Evolutionary conservation across 192 early-diverging fungal genomes (phyloP), one percentile per base, ranked within the genome.

Genomic region (Coemansia sp.): DNA sequence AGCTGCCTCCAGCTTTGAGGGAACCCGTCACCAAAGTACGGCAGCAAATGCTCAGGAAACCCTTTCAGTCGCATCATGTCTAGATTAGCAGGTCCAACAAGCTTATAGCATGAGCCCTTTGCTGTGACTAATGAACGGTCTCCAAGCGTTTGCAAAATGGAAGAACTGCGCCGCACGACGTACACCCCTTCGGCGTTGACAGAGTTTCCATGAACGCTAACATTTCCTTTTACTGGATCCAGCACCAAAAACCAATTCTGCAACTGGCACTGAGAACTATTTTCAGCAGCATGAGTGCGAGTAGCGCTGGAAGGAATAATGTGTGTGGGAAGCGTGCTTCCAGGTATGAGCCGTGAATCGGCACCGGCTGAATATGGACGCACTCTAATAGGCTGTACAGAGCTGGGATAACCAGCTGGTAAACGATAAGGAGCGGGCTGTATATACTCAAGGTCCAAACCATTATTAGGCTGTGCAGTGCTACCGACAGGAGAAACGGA

Each of bases 241-340:
- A 78, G 36, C 11, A 54, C 50, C 4, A 66, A 66, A 56, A 45
- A 62, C 76, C 76, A 78, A 17, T 52, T 49, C 14, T 64, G 51
- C 7, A 77, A 59, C 0, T 34, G 56, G 28, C 56, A 33, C 29
- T n/a, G 67, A 62, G 12, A 48, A 5, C 28, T 33, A 56, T 17
- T 16, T n/a, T 54, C 57, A 18, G 71, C 20, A 18, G 56, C 30
- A 28, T 52, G 6, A 7, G 32, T 25, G 29, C 66, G 65, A 17
- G 60, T 10, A 1, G 51, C 7, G 10, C 48, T 32, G 54, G 60
- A 48, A 57, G 68, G n/a, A 4, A 55, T 17, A 22, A 76, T 17
- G 45, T 72, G 76, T 17, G 63, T 48, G 7, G 76, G 76, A n/a
- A 72, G 49, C 7, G 76, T 72, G 52, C 76, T 78, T 29, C 71